phyloP scores from a whole-genome alignment of 148 eudicot species.

The Rhododendron griersonianum region DNA sequence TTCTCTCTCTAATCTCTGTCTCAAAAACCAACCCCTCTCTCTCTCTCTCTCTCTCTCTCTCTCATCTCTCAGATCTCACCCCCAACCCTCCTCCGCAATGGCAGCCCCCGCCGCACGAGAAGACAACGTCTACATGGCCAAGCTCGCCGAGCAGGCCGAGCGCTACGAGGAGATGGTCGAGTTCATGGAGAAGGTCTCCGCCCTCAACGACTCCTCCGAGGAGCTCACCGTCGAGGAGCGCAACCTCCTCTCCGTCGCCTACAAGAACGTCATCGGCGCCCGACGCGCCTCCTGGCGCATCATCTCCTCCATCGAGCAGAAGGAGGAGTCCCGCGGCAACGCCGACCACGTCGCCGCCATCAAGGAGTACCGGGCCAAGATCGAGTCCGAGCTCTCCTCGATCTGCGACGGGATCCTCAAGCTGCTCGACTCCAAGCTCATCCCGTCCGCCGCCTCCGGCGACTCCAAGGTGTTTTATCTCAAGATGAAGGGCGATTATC shows the following conservation, averaged over 20 bases:
- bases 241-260: conserved; percentile 33
- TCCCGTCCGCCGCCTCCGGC: conserved; percentile 8
- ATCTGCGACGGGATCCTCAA: conserved; percentile 26
- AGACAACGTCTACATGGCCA: conserved; percentile 24
- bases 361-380: conserved; percentile 21
- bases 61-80: not conserved
- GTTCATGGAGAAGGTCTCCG: conserved; percentile 27
- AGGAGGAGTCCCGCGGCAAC: conserved; percentile 31
- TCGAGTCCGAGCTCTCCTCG: conserved; percentile 24
- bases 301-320: conserved; percentile 28
- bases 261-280: conserved; percentile 36
- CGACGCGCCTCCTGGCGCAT: conserved; percentile 35
- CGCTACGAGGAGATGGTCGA: conserved; percentile 35
- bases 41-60: not conserved
- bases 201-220: conserved; percentile 11
- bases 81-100: conserved; percentile 4
- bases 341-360: conserved; percentile 19
- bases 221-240: conserved; percentile 32
- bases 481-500: conserved; percentile 33
- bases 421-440: conserved; percentile 19
- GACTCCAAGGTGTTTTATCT: conserved; percentile 29
- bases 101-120: conserved; percentile 12
- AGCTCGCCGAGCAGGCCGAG: conserved; percentile 20
- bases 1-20: not conserved
- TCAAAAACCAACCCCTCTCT: not conserved